phyloP scores from a whole-genome alignment of 805 yeast species.

The Candida qinlingensis region DNA sequence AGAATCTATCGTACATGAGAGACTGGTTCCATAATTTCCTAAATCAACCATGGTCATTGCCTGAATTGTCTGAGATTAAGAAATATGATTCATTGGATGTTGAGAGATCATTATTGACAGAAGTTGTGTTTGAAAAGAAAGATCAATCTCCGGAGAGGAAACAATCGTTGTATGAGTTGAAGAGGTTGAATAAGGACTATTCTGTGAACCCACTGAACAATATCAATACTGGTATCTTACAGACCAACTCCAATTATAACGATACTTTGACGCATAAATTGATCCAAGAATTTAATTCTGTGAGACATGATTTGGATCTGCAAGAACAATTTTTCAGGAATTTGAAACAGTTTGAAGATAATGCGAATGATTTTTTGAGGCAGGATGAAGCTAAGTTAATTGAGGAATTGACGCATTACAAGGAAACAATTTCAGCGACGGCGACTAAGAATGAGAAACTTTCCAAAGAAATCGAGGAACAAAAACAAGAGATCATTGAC shows the following conservation, averaged over 20 bases:
- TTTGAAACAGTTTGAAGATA: slow-evolving; percentile 34
- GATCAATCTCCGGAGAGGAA: slow-evolving; percentile 36
- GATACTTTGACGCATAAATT: slow-evolving; percentile 58
- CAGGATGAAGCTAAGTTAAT: slow-evolving; percentile 41
- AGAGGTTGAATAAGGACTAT: slow-evolving; percentile 62
- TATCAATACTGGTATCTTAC: slow-evolving; percentile 47
- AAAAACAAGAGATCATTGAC: slow-evolving; percentile 22
- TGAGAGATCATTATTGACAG: slow-evolving; percentile 69
- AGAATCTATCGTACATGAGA: slow-evolving; percentile 54
- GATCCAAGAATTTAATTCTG: slow-evolving; percentile 48
- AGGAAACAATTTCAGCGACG: slow-evolving; percentile 28
- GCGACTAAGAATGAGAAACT: slow-evolving; percentile 28
- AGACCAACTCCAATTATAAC: slow-evolving; percentile 32
- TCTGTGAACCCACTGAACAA: slow-evolving; percentile 63
- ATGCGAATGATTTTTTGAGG: slow-evolving; percentile 38
- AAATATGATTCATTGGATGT: slow-evolving; percentile 68
- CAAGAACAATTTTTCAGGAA: slow-evolving; percentile 43
- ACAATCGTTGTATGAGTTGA: slow-evolving; percentile 45
- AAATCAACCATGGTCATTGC: slow-evolving; percentile 64
- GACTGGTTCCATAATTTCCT: slow-evolving; percentile 51
- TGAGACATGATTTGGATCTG: slow-evolving; percentile 38
- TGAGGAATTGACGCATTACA: slow-evolving; percentile 39
- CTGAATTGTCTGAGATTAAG: slow-evolving; percentile 62
- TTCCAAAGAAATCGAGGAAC: slow-evolving; percentile 20
- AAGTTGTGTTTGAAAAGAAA: slow-evolving; percentile 53